phyloP scores from a whole-genome alignment of 495 filamentous ascomycete genomes.

The Neurospora sublineolata region DNA sequence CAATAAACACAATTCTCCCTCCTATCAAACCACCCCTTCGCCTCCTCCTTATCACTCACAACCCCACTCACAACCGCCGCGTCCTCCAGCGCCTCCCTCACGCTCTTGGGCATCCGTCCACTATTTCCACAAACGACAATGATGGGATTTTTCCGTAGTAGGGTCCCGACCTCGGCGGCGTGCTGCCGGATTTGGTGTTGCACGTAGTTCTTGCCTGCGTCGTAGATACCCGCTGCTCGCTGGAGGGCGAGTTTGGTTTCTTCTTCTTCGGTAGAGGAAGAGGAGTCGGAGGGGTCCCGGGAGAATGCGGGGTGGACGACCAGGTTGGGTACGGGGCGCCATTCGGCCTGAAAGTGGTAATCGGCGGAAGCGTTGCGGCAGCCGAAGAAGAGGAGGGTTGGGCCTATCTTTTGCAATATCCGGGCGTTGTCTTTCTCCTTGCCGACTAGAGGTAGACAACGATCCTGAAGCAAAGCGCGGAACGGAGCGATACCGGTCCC shows the following conservation, averaged over 20 bases:
- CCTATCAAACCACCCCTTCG: slow-evolving; percentile 19
- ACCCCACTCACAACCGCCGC: slow-evolving; percentile 36
- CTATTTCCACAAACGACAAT: slow-evolving; percentile 73
- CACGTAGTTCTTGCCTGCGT: slow-evolving; percentile 65
- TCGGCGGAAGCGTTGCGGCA: slow-evolving; percentile 62
- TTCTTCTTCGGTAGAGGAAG: slow-evolving; percentile 34
- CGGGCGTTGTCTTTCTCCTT: too few relatives aligned
- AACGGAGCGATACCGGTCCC: slow-evolving; percentile 90
- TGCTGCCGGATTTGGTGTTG: slow-evolving; percentile 68
- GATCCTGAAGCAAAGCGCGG: slow-evolving; percentile 65
- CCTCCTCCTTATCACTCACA: slow-evolving; percentile 14
- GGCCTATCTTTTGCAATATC: too few relatives aligned
- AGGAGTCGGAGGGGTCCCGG: slow-evolving; percentile 24
- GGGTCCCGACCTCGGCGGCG: slow-evolving; percentile 43
- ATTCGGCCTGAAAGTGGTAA: slow-evolving; percentile 72
- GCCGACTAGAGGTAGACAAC: too few relatives aligned
- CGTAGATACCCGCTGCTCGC: slow-evolving; percentile 8
- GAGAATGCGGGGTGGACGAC: slow-evolving; percentile 75
- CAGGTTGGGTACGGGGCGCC: slow-evolving; percentile 37
- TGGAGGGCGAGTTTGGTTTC: neutral
- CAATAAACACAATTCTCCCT: slow-evolving; percentile 19
- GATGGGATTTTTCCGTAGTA: too few relatives aligned
- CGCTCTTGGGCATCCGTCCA: slow-evolving; percentile 79
- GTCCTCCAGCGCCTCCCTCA: slow-evolving; percentile 69
- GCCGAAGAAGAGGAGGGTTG: slow-evolving; percentile 60